Evolutionary conservation across 352 stramenopile genomes (phyloP), one percentile per base, ranked within the genome.

Genomic region (Globisporangium nagaii): DNA sequence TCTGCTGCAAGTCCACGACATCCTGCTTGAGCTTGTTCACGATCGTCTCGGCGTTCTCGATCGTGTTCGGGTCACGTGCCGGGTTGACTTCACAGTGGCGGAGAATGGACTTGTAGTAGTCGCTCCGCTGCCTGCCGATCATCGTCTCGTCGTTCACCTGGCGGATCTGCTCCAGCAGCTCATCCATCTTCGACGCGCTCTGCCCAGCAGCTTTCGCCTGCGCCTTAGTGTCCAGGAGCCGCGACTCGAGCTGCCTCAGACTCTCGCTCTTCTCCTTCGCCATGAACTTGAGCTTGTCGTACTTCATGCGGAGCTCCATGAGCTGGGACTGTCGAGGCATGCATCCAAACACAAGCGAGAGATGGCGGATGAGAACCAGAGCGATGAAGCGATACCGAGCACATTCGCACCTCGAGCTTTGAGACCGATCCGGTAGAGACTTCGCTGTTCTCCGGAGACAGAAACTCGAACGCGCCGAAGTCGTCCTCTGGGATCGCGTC

Each of bases 21-120:
- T 90, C 82, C 20, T 77, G 74, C 36, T 80, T 81, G 46, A 88
- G 66, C 19, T 77, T 80, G 53, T 73, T 65, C 12, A 90, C 77
- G 22, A 65, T 61, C 12, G 59, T 70, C 66, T 93, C 83, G 4
- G 79, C 75, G 41, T 56, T 76, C 50, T 89, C 83, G 44, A 93
- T 90, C 31, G 70, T 79, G n/a, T 89, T 90, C 1, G 80, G 68
- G 34, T 90, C 79, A 8, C 83, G 73, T n/a, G 80, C 80, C 20
- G 80, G 80, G 49, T 87, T 73, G 30, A 89, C 64, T 47, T 93
- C 83, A 57, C 83, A 93, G 55, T 93, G 78, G 2, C 83, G 76
- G 36, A 93, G 37, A 36, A 93, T 88, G 6, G 80, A 51, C 22
- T 83, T 84, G 69, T 93, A 93, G 56, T 93, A 93, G 34, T 93